Percentiles rank a stretch among this genome's conserved stretches.
Conservation (phyloP, 2,329 filamentous ascomycete species). For the Lachnellula subtilissima region DNA sequence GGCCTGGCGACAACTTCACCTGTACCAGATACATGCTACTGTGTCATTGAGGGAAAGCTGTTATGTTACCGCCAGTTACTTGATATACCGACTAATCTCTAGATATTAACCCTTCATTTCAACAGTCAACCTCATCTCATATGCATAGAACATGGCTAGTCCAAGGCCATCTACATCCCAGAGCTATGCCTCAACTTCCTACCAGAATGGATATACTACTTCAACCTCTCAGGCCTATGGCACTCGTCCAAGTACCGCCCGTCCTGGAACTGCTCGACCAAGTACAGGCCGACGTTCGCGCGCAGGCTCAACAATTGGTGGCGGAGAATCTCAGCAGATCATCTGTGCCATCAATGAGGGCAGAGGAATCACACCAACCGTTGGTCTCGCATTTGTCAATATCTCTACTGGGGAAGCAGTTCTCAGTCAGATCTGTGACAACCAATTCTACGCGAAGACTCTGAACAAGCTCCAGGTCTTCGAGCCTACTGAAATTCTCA, state of each 20-base stretch:
- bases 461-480: slow-evolving; percentile 81
- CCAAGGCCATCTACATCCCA: slow-evolving; percentile 23
- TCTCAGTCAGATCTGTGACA: slow-evolving; percentile 88
- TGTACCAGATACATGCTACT: not conserved
- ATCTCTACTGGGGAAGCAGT: slow-evolving; percentile 78
- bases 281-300: slow-evolving; percentile 28
- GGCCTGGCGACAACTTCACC: not conserved
- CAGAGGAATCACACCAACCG: slow-evolving; percentile 76
- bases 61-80: not conserved
- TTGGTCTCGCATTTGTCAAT: slow-evolving; percentile 85
- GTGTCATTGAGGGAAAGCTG: too few relatives aligned
- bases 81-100: slow-evolving; percentile 15
- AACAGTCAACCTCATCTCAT: not conserved
- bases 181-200: slow-evolving; percentile 23
- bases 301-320: slow-evolving; percentile 33
- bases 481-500: slow-evolving; percentile 72
- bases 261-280: slow-evolving; percentile 26
- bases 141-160: slow-evolving; percentile 10
- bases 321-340: slow-evolving; percentile 59
- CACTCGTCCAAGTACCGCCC: slow-evolving; percentile 24
- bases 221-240: slow-evolving; percentile 25
- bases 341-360: slow-evolving; percentile 88
- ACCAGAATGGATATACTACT: slow-evolving; percentile 26
- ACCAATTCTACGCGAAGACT: slow-evolving; percentile 83
- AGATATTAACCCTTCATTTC: not conserved